Percentiles rank a stretch among this genome's conserved stretches.
Evolutionary conservation across 139 green algal species (phyloP).

Genomic region (Chlorella sp.): DNA sequence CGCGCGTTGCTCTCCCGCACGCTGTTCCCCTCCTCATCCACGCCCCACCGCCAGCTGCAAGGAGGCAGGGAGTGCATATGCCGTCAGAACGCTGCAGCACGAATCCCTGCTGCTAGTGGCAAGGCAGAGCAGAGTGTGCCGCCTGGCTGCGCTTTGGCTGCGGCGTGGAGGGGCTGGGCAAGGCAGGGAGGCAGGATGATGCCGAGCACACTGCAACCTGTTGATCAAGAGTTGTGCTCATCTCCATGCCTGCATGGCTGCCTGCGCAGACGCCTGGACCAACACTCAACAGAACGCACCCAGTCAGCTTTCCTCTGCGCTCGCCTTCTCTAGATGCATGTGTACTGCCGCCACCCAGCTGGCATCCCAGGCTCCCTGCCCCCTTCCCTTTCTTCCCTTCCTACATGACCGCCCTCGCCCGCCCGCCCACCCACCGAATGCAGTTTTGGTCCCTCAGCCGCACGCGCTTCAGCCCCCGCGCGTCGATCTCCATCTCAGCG

Average conservation of each 20-base stretch:
- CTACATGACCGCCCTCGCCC: no score
- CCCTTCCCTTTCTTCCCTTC: no score
- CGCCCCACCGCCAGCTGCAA: conserved; percentile 51
- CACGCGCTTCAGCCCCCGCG: conserved; percentile 34
- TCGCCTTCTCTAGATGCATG: no score
- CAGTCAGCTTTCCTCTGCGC: no score
- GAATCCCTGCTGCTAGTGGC: no score
- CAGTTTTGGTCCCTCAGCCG: conserved; percentile 52
- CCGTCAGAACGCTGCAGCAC: neutral
- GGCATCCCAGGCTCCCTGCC: neutral
- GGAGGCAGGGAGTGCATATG: neutral
- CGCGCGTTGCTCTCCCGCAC: conserved; percentile 78
- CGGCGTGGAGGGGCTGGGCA: no score
- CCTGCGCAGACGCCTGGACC: neutral
- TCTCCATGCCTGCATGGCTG: neutral
- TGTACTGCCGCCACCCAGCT: neutral
- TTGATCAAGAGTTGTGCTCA: no score
- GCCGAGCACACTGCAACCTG: no score
- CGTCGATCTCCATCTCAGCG: conserved; percentile 27
- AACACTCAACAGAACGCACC: no score
- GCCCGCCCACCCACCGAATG: conserved; percentile 45
- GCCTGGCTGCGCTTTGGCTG: no score
- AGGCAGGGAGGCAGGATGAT: no score
- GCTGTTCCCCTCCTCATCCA: conserved; percentile 40
- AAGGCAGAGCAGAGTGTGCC: no score